phyloP scores from a whole-genome alignment of 306 rosid species.

The Canavalia gladiata region DNA sequence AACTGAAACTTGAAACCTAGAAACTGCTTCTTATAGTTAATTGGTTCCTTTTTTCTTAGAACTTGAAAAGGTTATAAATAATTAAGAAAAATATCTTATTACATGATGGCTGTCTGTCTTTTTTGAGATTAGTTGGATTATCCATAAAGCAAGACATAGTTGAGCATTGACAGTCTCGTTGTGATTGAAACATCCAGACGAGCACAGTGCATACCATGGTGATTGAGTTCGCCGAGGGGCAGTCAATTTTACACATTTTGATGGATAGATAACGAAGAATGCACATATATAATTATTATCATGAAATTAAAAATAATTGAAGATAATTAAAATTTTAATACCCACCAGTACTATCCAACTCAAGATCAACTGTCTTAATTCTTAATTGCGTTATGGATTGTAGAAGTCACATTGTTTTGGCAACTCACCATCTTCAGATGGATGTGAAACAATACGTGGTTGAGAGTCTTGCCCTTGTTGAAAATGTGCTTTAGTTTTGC shows the following conservation, averaged over 20 bases:
- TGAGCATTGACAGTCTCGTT: not conserved
- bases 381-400: conserved; percentile 16
- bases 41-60: not conserved
- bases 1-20: not conserved
- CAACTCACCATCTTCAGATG: conserved; percentile 4
- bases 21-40: not conserved
- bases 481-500: conserved; percentile 21
- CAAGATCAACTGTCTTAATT: conserved; percentile 15
- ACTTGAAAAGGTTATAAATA: not conserved
- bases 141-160: not conserved
- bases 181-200: not conserved
- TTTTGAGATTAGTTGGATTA: not conserved
- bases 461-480: conserved; percentile 15
- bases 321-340: not conserved
- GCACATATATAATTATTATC: not conserved
- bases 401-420: conserved; percentile 8
- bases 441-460: conserved; percentile 23
- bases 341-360: not conserved
- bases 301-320: not conserved
- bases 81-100: not conserved
- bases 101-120: not conserved
- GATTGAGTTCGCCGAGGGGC: not conserved
- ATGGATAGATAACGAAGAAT: conserved; percentile 1
- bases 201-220: not conserved
- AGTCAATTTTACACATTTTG: not conserved